These are phyloP conservation scores for Vaccinium corymbosum DNA, from an alignment of 148 eudicot species.

Conservation along the genomic window DNA sequence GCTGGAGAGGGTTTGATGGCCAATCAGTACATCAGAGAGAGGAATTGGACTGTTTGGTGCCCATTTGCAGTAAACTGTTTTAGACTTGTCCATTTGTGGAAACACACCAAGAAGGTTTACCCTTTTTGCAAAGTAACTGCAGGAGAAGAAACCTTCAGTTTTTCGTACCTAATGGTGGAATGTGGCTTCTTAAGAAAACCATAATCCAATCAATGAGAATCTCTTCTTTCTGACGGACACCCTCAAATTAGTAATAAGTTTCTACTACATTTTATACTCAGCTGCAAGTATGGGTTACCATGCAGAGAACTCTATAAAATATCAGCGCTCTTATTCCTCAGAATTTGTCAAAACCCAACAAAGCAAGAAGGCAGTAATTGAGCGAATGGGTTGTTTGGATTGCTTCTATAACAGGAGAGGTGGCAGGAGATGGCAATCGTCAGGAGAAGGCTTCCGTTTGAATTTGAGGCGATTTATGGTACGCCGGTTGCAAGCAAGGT, in stretches of 20 bases:
- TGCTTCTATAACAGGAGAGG: background rate
- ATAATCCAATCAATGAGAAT: background rate
- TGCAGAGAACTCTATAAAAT: background rate
- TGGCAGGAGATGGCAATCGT: background rate
- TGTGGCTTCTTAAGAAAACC: background rate
- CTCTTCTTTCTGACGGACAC: background rate
- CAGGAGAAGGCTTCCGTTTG: background rate
- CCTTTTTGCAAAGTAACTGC: background rate
- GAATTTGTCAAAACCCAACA: background rate
- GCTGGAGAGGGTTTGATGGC: background rate
- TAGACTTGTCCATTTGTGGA: background rate
- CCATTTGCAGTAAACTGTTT: background rate
- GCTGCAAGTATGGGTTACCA: background rate
- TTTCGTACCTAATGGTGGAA: background rate
- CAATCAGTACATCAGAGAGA: background rate
- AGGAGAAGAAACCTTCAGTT: background rate
- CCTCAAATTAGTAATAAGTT: background rate
- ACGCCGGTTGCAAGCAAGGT: background rate
- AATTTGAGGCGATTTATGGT: background rate
- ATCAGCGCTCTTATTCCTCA: background rate
- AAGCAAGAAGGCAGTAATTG: background rate
- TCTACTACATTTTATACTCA: background rate
- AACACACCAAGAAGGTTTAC: background rate
- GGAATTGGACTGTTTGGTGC: background rate
- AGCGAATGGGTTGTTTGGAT: background rate